phyloP scores from a whole-genome alignment of 2,329 filamentous ascomycete species.

The Ophiostoma sp. region DNA sequence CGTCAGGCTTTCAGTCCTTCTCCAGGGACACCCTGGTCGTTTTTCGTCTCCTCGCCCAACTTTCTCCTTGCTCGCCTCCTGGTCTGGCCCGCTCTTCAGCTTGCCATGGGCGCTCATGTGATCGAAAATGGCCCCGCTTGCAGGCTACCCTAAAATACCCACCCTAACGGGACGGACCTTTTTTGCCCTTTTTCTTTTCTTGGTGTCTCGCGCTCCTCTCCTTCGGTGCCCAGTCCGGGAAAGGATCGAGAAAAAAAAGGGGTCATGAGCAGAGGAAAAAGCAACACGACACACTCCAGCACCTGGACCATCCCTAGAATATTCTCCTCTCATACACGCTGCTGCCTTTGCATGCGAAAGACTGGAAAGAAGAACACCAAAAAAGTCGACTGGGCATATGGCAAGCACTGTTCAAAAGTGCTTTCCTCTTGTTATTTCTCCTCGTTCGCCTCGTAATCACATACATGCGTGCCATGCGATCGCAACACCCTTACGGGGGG shows the following conservation, averaged over 20 bases:
- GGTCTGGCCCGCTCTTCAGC: slow-evolving; percentile 18
- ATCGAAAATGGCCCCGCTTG: slow-evolving; percentile 26
- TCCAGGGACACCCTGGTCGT: neutral
- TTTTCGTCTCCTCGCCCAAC: neutral
- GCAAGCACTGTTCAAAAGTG: neutral
- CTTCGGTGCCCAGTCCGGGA: slow-evolving; percentile 23
- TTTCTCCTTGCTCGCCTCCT: neutral
- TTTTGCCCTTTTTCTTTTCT: slow-evolving; percentile 16
- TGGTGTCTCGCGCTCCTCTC: slow-evolving; percentile 13
- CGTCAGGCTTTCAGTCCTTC: too few relatives aligned
- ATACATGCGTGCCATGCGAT: neutral
- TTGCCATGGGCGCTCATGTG: slow-evolving; percentile 27
- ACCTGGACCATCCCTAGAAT: neutral
- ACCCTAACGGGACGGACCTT: slow-evolving; percentile 28
- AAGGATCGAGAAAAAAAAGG: slow-evolving; percentile 27
- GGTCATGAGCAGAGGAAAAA: neutral
- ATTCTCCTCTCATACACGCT: neutral
- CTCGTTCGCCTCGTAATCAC: neutral
- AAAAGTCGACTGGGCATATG: neutral
- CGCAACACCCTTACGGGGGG: neutral
- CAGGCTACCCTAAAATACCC: slow-evolving; percentile 16
- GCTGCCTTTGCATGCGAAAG: neutral
- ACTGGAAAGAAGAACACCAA: neutral
- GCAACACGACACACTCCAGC: neutral
- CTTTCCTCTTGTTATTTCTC: neutral